Evolutionary conservation across 2,329 filamentous ascomycete genomes (phyloP), one percentile per base, ranked within the genome.

Genomic region (Colletotrichum simmondsii): DNA sequence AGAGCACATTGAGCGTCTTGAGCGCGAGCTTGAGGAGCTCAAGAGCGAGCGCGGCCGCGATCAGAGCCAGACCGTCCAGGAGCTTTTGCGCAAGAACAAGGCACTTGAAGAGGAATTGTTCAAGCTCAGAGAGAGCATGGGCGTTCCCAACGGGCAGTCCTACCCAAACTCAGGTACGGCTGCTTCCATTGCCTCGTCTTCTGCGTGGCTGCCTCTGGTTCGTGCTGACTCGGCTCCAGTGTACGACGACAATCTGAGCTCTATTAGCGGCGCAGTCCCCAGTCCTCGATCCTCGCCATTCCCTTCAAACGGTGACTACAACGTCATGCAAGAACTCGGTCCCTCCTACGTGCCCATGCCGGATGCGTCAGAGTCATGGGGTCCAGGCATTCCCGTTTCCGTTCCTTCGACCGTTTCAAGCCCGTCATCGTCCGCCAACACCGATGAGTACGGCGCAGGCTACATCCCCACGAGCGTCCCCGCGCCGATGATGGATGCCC

Each of bases 1-100:
- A 85, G 91, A 93, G 79, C 93, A 95, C 81, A 97, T 97, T 78
- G 94, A 97, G 79, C 87, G 87, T 26, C 86, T 97, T 63, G 94
- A 97, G 84, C 87, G 87, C 75, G 91, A 93, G 77, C 92, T 97
- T 73, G 89, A 92, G 68, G 93, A 96, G 75, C 88, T 97, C 75
- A 86, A 87, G 74, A 85, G 83, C 79, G 82, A 82, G 69, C 84
- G 87, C 62, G 83, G 80, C 78, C 83, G 85, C 62, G 86, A 89
- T 76, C 83, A 86, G 73, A 85, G 84, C n/a, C 83, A 86, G 75
- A 85, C 85, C n/a, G 82, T 89, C 69, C 87, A 88, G 77, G 85
- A 87, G 56, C 81, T 90, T 57, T 80, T 88, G 58, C 84, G 84
- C 75, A 85, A 85, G 74, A 90, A 90, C 80, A 85, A 85, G 77